Evolutionary conservation across 352 stramenopile species (phyloP).

Genomic region (Globisporangium cederbergense): DNA sequence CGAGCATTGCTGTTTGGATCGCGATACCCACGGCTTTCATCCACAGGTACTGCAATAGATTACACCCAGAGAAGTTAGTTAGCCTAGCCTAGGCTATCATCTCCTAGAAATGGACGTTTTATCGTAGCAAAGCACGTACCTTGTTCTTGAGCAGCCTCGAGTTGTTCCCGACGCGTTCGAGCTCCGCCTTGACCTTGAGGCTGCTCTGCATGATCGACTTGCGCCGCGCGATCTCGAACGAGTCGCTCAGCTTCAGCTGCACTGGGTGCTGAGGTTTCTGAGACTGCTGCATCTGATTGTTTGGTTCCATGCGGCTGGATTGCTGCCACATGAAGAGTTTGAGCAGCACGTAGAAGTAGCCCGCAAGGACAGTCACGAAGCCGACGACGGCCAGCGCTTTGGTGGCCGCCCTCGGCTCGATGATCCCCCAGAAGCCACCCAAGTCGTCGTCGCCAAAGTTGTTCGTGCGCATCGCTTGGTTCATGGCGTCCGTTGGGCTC

Average conservation of each 20-base stretch:
- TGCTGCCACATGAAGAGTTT: slow-evolving; percentile 16
- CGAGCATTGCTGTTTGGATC: slow-evolving; percentile 10
- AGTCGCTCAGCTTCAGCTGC: slow-evolving; percentile 7
- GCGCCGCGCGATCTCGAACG: slow-evolving; percentile 7
- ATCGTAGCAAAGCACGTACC: neutral
- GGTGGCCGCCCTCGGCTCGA: neutral
- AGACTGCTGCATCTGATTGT: neutral
- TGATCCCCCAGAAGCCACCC: slow-evolving; percentile 11
- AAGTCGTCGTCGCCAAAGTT: slow-evolving; percentile 5
- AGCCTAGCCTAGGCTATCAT: neutral
- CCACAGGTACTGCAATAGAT: slow-evolving; percentile 10
- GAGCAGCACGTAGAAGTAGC: slow-evolving; percentile 13
- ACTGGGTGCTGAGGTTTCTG: neutral
- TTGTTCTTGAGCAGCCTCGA: slow-evolving; percentile 11
- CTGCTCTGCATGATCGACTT: slow-evolving; percentile 9
- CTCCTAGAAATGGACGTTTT: neutral
- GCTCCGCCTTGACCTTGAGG: slow-evolving; percentile 6
- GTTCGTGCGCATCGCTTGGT: slow-evolving; percentile 7
- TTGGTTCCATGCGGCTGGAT: slow-evolving; percentile 7
- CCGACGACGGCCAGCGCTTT: slow-evolving; percentile 10
- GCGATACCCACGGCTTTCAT: slow-evolving; percentile 15
- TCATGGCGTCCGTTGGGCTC: slow-evolving; percentile 8
- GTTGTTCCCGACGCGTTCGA: slow-evolving; percentile 10
- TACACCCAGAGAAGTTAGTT: neutral
- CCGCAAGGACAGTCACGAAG: slow-evolving; percentile 2